Base-by-base conservation (phyloP, 179 eudicot species). In the Silene noctiflora region DNA sequence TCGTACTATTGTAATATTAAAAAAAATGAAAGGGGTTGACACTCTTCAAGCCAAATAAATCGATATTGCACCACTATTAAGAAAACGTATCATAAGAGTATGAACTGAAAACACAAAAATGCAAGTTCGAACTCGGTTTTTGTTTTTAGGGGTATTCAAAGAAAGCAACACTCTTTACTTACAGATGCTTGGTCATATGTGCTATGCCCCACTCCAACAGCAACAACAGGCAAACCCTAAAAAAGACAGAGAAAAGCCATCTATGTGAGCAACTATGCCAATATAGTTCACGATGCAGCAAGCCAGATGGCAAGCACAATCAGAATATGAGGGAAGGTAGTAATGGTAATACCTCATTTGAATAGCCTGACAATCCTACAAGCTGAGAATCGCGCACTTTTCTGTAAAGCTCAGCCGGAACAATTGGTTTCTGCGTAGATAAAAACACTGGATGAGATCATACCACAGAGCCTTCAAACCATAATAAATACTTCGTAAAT, bases 131-230 rank as follows among this genome's bases (percentile, higher is more conserved):
- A 17, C 46, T 24, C 59, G 17, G 25, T n/a, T n/a, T n/a, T n/a
- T n/a, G 4, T 27, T 58, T 4, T 76, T 19, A 46, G 20, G 10
- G 20, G 65, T 59, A 71, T 48, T 44, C 13, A 8, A 55, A 46
- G 73, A 24, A 35, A 67, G 48, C 12, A 67, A 66, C 16, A 27
- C 0, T 42, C 29, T 71, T 33, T 73, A 81, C 97, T 90, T 91
- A 94, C 98, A 56, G 98, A 94, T 79, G 98, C 96, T 84, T 94
- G 91, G 85, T 94, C 98, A 72, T 80, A 92, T 44, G 97, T 85
- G 89, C 96, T 92, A 61, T 84, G 91, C 75, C 98, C 98, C 62
- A 89, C 97, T 58, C 98, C 98, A 80, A 91, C 73, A 78, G 96
- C 96, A 81, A 92, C 74, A 77, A 94, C 91, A 72, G 98, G 98